Conservation (phyloP, 306 rosid genomes). For the Cyclanthera cordifolia region DNA sequence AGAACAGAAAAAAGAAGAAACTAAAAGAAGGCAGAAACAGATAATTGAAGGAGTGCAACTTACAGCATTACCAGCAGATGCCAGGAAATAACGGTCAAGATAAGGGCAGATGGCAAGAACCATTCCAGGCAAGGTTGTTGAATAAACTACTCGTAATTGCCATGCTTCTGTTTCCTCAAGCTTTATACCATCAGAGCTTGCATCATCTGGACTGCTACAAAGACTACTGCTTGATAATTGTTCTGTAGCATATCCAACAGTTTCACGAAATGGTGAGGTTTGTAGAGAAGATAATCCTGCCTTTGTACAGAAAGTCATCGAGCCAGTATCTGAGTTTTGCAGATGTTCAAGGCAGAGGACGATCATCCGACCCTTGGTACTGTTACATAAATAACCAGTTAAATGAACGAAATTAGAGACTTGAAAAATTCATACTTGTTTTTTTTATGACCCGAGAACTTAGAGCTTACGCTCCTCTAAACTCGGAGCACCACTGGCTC, state of each 20-base stretch:
- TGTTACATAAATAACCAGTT: constrained; percentile 36
- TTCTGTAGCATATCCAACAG: constrained; percentile 64
- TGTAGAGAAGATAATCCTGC: constrained; percentile 64
- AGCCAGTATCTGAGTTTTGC: constrained; percentile 89
- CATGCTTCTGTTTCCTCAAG: constrained; percentile 81
- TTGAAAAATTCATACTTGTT: not conserved
- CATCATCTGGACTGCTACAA: constrained; percentile 78
- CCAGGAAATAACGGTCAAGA: constrained; percentile 88
- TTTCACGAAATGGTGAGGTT: constrained; percentile 62
- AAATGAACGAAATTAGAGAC: constrained; percentile 11
- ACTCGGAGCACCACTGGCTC: too few relatives aligned
- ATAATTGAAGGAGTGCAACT: constrained; percentile 21
- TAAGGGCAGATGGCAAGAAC: constrained; percentile 75
- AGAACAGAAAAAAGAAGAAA: not conserved
- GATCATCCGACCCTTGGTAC: constrained; percentile 80
- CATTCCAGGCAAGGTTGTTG: constrained; percentile 57
- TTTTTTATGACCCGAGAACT: too few relatives aligned
- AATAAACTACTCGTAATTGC: constrained; percentile 64
- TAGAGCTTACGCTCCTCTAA: too few relatives aligned
- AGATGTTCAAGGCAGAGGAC: constrained; percentile 74
- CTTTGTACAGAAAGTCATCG: constrained; percentile 70
- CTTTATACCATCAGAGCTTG: constrained; percentile 73
- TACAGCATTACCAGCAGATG: constrained; percentile 80
- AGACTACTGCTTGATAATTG: constrained; percentile 75
- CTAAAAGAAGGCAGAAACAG: constrained; percentile 9